Evolutionary conservation across 805 yeast genomes (phyloP).

Genomic region (Kazachstania africana): DNA sequence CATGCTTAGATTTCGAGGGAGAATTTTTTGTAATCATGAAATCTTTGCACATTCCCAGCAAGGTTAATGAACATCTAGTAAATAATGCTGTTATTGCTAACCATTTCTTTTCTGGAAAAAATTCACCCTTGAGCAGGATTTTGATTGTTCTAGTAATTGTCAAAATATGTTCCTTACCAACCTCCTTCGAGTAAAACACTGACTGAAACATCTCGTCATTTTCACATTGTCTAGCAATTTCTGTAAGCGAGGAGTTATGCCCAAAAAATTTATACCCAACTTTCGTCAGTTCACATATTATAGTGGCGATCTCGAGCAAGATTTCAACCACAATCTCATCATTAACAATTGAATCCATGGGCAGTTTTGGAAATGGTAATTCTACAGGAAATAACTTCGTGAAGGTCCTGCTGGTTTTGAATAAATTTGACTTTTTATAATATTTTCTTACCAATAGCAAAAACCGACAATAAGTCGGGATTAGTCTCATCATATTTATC

Average conservation of each 20-base stretch:
- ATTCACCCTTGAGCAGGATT: slow-evolving; percentile 39
- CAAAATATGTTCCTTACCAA: slow-evolving; percentile 31
- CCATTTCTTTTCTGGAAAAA: slow-evolving; percentile 66
- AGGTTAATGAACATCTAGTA: slow-evolving; percentile 42
- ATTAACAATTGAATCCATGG: slow-evolving; percentile 65
- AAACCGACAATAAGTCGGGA: slow-evolving; percentile 42
- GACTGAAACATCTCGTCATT: slow-evolving; percentile 32
- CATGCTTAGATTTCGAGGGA: slow-evolving; percentile 33
- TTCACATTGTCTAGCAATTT: slow-evolving; percentile 29
- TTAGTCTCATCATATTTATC: slow-evolving; percentile 37
- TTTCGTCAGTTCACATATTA: slow-evolving; percentile 45
- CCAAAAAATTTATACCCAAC: slow-evolving; percentile 33
- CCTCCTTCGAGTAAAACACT: slow-evolving; percentile 30
- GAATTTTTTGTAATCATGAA: slow-evolving; percentile 37
- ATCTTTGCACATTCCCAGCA: slow-evolving; percentile 42
- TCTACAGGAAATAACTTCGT: slow-evolving; percentile 57
- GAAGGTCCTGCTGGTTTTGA: slow-evolving; percentile 51
- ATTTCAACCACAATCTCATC: slow-evolving; percentile 62
- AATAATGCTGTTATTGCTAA: slow-evolving; percentile 50
- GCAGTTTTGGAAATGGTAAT: slow-evolving; percentile 51
- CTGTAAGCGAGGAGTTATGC: slow-evolving; percentile 32
- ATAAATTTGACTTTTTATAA: slow-evolving; percentile 30
- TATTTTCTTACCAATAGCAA: slow-evolving; percentile 42
- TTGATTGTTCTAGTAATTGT: slow-evolving; percentile 38
- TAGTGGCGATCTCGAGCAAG: slow-evolving; percentile 53